Evolutionary conservation across 2,329 filamentous ascomycete species (phyloP).

Genomic region (Cladophialophora psammophila): DNA sequence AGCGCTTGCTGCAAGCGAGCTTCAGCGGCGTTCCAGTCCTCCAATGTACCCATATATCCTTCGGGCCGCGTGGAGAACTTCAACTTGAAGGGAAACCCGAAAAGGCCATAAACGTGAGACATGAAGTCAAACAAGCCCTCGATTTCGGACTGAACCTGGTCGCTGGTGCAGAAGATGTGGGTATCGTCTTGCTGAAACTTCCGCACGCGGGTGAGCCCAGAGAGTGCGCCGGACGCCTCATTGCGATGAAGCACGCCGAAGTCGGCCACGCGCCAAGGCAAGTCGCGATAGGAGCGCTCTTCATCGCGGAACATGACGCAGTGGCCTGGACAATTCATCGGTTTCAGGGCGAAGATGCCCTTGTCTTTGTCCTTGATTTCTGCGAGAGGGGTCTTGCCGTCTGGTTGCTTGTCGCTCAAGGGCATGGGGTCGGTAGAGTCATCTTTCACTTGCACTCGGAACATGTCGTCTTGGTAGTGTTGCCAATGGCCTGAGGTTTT

Average conservation of each 20-base stretch:
- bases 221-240: conserved; percentile 89
- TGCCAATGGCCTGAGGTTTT: conserved; percentile 95
- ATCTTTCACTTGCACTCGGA: conserved; percentile 69
- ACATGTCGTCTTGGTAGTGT: conserved; percentile 95
- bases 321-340: conserved; percentile 98
- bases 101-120: conserved; percentile 76
- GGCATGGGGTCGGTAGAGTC: conserved; percentile 39
- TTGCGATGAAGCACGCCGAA: conserved; percentile 96
- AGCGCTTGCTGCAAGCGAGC: conserved; percentile 79
- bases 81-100: conserved; percentile 90
- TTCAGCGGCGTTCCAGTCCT: conserved; percentile 91
- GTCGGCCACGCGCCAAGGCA: conserved; percentile 92
- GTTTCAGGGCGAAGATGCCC: conserved; percentile 84
- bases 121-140: conserved; percentile 88
- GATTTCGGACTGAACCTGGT: conserved; percentile 78
- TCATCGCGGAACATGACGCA: conserved; percentile 82
- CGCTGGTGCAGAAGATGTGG: conserved; percentile 91
- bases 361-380: conserved; percentile 68
- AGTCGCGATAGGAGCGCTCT: conserved; percentile 84
- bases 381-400: conserved; percentile 33
- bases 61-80: conserved; percentile 92
- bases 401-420: conserved; percentile 37
- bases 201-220: conserved; percentile 87
- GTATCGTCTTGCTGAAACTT: conserved; percentile 96
- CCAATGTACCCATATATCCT: conserved; percentile 84